A percentile compares a stretch with the other conserved stretches of the same genome.
phyloP scores from a whole-genome alignment of 805 yeast genomes.

The Candida stauntonica region DNA sequence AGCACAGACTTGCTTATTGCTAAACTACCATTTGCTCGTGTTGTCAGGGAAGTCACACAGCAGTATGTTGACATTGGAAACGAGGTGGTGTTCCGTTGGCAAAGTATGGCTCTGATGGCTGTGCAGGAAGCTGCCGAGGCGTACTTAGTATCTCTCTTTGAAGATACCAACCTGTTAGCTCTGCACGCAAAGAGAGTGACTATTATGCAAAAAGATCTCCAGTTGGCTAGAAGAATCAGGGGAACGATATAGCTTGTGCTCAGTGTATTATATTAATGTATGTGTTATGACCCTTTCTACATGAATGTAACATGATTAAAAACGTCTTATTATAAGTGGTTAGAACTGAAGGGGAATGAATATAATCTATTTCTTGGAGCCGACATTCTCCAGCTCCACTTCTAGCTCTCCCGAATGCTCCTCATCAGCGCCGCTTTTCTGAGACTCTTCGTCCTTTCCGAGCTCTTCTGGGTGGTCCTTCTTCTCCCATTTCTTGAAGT shows the following conservation, averaged over 20 bases:
- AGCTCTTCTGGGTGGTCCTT: slow-evolving; percentile 20
- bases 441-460: slow-evolving; percentile 19
- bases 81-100: slow-evolving; percentile 68
- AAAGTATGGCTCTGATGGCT: slow-evolving; percentile 70
- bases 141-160: slow-evolving; percentile 63
- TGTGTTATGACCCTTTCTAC: neutral
- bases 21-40: slow-evolving; percentile 72
- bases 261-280: neutral
- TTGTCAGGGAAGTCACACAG: slow-evolving; percentile 70
- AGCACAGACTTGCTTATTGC: slow-evolving; percentile 63
- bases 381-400: neutral
- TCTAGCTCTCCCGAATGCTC: slow-evolving; percentile 1
- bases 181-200: slow-evolving; percentile 81
- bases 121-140: slow-evolving; percentile 83
- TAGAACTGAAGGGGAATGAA: no score
- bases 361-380: neutral
- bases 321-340: no score
- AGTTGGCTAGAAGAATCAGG: slow-evolving; percentile 71
- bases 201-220: slow-evolving; percentile 79
- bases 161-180: slow-evolving; percentile 75
- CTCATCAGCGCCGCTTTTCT: slow-evolving; percentile 6
- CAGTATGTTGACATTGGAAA: slow-evolving; percentile 42
- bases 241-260: slow-evolving; percentile 35
- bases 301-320: neutral
- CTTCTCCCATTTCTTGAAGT: slow-evolving; percentile 63